phyloP scores from a whole-genome alignment of 23 red algal species.

The Chondrus crispus region DNA sequence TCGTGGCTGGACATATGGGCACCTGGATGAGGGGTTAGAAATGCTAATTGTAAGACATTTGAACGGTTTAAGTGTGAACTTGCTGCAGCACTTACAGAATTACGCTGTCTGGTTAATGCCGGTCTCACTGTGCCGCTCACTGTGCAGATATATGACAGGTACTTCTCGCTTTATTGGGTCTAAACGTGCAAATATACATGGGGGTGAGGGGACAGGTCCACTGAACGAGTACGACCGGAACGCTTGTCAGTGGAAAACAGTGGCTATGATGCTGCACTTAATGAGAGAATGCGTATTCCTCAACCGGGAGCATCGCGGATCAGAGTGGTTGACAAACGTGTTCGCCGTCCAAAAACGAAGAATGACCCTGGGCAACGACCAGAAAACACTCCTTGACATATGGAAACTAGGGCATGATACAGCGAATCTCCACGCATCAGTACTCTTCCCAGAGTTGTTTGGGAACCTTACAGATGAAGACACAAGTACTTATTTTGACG shows the following conservation, averaged over 20 bases:
- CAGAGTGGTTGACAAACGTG: neutral
- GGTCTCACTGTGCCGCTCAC: neutral
- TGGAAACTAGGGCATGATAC: neutral
- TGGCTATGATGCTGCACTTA: neutral
- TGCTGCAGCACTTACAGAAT: neutral
- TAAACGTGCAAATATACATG: neutral
- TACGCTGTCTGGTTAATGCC: neutral
- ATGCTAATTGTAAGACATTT: neutral
- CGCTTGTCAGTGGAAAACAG: neutral
- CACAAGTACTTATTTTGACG: neutral
- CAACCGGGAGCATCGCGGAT: neutral
- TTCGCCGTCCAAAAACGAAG: neutral
- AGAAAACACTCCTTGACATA: neutral
- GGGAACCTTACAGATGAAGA: neutral
- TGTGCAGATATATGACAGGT: neutral
- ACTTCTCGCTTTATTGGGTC: neutral
- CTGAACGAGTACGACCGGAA: neutral
- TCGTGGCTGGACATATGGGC: neutral
- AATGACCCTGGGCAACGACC: neutral
- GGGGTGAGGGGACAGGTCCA: neutral
- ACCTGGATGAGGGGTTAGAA: neutral
- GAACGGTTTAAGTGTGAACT: neutral
- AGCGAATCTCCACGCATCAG: neutral
- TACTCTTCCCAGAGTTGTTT: neutral
- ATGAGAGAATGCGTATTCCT: neutral